phyloP scores from a whole-genome alignment of 495 filamentous ascomycete species.

The Penicillium roqueforti region DNA sequence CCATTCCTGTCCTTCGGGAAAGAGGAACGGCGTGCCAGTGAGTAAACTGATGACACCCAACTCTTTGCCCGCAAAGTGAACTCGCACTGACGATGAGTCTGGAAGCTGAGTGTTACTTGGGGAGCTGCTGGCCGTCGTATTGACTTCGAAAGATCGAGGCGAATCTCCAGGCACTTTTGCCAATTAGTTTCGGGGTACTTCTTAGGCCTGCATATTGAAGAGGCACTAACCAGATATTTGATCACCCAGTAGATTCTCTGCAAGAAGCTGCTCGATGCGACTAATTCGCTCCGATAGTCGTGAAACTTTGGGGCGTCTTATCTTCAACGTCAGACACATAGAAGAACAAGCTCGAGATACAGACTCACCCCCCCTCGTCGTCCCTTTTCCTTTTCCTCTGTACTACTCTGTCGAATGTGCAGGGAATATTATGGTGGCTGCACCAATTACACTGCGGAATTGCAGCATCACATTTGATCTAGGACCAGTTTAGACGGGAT shows the following conservation, averaged over 20 bases:
- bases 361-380: constrained; percentile 21
- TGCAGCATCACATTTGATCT: constrained; percentile 52
- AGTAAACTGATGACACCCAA: constrained; percentile 44
- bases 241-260: constrained; percentile 27
- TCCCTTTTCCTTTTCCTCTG: constrained; percentile 33
- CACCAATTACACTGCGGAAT: constrained; percentile 50
- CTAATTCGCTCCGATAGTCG: constrained; percentile 38
- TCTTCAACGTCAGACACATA: background rate
- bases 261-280: constrained; percentile 39
- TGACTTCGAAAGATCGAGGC: constrained; percentile 3
- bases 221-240: constrained; percentile 17
- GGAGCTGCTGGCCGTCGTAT: constrained; percentile 18
- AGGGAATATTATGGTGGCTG: constrained; percentile 45
- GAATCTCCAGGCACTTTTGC: constrained; percentile 9
- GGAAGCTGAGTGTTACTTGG: constrained; percentile 18
- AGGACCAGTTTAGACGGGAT: background rate
- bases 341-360: background rate
- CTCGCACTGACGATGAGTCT: constrained; percentile 33
- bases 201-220: background rate
- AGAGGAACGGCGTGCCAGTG: constrained; percentile 45
- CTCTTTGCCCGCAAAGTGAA: constrained; percentile 48
- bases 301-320: constrained; percentile 28
- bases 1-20: constrained; percentile 44
- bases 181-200: background rate
- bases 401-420: constrained; percentile 43